These are phyloP conservation scores for Sequoia sempervirens DNA, from an alignment of 75 land plant species.

Conservation along the genomic window DNA sequence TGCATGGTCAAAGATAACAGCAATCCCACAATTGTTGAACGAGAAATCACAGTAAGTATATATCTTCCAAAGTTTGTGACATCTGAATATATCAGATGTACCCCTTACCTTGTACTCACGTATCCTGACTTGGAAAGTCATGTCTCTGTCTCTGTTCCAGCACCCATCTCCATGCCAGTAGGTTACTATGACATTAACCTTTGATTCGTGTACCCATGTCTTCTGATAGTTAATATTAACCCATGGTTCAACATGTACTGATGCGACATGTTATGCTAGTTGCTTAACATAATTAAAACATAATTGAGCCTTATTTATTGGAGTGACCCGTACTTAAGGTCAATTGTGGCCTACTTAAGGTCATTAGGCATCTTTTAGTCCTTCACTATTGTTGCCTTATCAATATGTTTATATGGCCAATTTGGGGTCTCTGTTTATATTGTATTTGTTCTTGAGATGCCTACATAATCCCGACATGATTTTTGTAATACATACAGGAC, in stretches of 20 bases:
- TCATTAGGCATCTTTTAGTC: not conserved
- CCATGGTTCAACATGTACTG: not conserved
- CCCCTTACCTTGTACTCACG: not conserved
- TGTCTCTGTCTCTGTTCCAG: not conserved
- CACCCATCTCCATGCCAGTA: not conserved
- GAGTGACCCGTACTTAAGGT: not conserved
- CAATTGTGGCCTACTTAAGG: not conserved
- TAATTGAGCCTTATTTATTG: not conserved
- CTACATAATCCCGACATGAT: not conserved
- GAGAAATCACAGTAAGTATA: not conserved
- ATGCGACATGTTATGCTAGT: not conserved
- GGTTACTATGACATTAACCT: not conserved
- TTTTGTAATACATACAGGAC: too few relatives aligned
- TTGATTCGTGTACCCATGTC: not conserved
- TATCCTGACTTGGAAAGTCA: not conserved
- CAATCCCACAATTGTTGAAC: not conserved
- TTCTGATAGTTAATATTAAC: not conserved
- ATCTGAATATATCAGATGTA: not conserved
- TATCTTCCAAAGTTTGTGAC: not conserved
- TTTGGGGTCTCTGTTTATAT: not conserved
- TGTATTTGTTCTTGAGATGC: not conserved
- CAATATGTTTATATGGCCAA: not conserved
- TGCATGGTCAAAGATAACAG: not conserved
- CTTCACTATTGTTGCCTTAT: not conserved
- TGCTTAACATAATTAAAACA: not conserved